These are phyloP conservation scores for Fraxinus americana DNA, from an alignment of 257 asterid genomes.

Conservation along the genomic window DNA sequence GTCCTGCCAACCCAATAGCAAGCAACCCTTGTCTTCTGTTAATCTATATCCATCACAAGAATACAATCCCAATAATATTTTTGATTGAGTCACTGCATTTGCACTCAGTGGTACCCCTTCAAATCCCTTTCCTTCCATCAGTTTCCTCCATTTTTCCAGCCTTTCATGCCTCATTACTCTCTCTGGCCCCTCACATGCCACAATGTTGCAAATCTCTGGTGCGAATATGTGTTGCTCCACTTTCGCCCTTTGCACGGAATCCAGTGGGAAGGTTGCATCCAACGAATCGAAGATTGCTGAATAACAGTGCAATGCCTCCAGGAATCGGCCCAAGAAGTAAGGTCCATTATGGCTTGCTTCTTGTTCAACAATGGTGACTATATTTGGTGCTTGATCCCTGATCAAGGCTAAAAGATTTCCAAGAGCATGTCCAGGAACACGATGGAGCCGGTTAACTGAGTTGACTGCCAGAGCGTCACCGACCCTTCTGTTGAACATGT, in stretches of 20 bases:
- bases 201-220: slow-evolving; percentile 77
- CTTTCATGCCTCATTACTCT: slow-evolving; percentile 72
- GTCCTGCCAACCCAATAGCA: slow-evolving; percentile 92
- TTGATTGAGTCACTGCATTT: slow-evolving; percentile 85
- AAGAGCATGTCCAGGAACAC: slow-evolving; percentile 56
- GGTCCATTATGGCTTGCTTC: slow-evolving; percentile 94
- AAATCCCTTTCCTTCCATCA: slow-evolving; percentile 81
- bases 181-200: slow-evolving; percentile 70
- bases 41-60: slow-evolving; percentile 84
- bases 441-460: slow-evolving; percentile 70
- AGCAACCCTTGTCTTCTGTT: slow-evolving; percentile 78
- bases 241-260: slow-evolving; percentile 76
- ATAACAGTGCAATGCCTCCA: slow-evolving; percentile 77
- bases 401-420: slow-evolving; percentile 67
- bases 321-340: slow-evolving; percentile 75
- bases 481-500: slow-evolving; percentile 77
- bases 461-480: slow-evolving; percentile 91
- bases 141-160: slow-evolving; percentile 82
- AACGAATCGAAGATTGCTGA: slow-evolving; percentile 79
- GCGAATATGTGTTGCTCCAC: slow-evolving; percentile 83
- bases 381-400: slow-evolving; percentile 82
- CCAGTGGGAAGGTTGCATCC: slow-evolving; percentile 83
- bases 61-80: slow-evolving; percentile 70
- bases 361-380: slow-evolving; percentile 85
- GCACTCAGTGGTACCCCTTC: slow-evolving; percentile 65